Base-by-base conservation (phyloP, 345 rosid genomes). In the Conringia planisiliqua region DNA sequence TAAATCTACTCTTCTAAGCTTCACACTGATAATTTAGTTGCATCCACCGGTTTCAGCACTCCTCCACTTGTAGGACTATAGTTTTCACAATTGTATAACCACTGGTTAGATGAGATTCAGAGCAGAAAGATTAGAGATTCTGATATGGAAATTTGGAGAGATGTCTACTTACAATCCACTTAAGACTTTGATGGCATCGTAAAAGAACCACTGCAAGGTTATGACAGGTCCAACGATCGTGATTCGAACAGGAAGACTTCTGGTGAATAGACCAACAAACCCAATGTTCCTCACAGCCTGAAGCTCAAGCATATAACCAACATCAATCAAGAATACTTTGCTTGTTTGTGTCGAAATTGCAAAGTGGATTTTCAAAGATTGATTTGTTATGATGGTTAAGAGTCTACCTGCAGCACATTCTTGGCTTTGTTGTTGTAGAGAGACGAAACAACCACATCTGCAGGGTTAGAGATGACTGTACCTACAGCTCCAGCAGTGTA, bases 401-500 rank as follows among this genome's bases (percentile, higher is more conserved):
- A 38, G 33, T 30, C 18, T 78, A 86, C 86, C 88, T 62, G 82
- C 57, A 80, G 7, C 10, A 83, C 63, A 54, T 48, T 86, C 73
- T 83, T 82, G 38, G 86, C 86, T 75, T 83, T 86, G 66, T 73
- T 80, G 78, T 79, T 84, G 74, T 88, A 81, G 55, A 84, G 88
- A 51, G 80, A 84, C 29, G 89, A 65, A 62, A 87, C 75, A 73
- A 87, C 83, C 50, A 85, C 87, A 82, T 85, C 88, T 27, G 91
- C 89, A 5, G 89, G 89, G 66, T 85, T 85, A 70, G 92, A 83
- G 51, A 86, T 36, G 17, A 89, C 10, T 62, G 87, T 81, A 60
- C 89, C 89, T 75, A 87, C 82, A 7, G 96, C 82, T 71, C 92
- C 92, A 81, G 96, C 92, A 18, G 84, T 73, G 48, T 89, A 89